Evolutionary conservation across 805 yeast genomes (phyloP).

Genomic region (Monosporozyma servazzii): DNA sequence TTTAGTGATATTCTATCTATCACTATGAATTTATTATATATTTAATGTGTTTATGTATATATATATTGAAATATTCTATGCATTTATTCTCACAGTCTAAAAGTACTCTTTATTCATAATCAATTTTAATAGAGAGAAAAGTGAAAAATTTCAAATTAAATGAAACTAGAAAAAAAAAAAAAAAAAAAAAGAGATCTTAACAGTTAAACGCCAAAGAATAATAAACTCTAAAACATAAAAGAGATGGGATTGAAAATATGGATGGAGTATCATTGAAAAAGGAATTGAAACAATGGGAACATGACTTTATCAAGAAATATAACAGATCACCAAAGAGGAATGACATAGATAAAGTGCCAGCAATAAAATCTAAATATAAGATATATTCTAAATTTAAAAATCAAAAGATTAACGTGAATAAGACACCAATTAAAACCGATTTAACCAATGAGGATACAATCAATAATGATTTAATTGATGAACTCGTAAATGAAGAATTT

Average conservation of each 20-base stretch:
- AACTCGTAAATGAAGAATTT: slow-evolving; percentile 20
- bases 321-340: slow-evolving; percentile 39
- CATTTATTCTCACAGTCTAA: neutral
- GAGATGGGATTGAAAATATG: slow-evolving; percentile 15
- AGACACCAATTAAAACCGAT: neutral
- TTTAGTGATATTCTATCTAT: neutral
- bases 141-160: neutral
- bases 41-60: neutral
- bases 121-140: no score
- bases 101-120: no score
- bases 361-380: slow-evolving; percentile 30
- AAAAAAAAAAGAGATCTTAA: neutral
- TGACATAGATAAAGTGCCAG: slow-evolving; percentile 37
- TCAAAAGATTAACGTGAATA: neutral
- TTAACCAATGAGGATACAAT: neutral
- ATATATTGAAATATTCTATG: neutral
- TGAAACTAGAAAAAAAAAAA: neutral
- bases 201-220: neutral
- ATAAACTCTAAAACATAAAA: neutral
- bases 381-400: slow-evolving; percentile 26
- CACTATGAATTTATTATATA: neutral
- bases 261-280: slow-evolving; percentile 18
- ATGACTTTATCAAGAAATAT: slow-evolving; percentile 30
- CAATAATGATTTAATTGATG: neutral
- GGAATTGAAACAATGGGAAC: slow-evolving; percentile 50